Percentiles rank a stretch among this genome's conserved stretches.
Conservation (phyloP, 179 eudicot species). For the Spergularia azorica region DNA sequence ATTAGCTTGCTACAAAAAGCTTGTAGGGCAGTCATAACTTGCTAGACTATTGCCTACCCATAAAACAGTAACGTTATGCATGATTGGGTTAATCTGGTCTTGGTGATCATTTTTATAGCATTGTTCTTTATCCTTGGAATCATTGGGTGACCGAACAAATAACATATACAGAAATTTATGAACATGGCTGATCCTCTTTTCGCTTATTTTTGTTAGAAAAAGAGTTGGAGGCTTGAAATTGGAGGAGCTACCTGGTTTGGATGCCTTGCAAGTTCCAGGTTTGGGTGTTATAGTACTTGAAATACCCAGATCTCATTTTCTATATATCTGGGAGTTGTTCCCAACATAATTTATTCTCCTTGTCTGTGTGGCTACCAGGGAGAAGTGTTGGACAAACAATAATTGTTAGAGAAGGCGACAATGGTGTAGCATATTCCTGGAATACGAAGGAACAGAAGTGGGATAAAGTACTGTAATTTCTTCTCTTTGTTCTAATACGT, state of each 20-base stretch:
- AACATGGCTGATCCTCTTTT: conserved; percentile 23
- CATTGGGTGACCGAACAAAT: neutral
- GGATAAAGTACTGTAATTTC: conserved; percentile 69
- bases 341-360: neutral
- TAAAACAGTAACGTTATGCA: too few species aligned
- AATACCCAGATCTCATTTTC: neutral
- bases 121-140: neutral
- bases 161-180: neutral
- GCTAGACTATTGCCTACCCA: too few species aligned
- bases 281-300: conserved; percentile 18
- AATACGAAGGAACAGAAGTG: conserved; percentile 78
- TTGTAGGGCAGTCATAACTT: neutral
- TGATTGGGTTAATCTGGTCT: neutral
- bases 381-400: conserved; percentile 91
- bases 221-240: conserved; percentile 90
- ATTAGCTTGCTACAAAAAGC: neutral
- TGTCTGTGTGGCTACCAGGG: conserved; percentile 47
- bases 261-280: conserved; percentile 90
- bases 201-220: conserved; percentile 54
- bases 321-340: neutral
- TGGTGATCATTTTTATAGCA: neutral
- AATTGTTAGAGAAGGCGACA: conserved; percentile 95
- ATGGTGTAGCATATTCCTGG: conserved; percentile 97
- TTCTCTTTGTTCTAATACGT: neutral
- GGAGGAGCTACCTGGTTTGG: conserved; percentile 93